A percentile compares a stretch with the other conserved stretches of the same genome.
These are phyloP conservation scores for Beauveria sp. DNA, from an alignment of 2,329 filamentous ascomycete species.

Conservation along the genomic window DNA sequence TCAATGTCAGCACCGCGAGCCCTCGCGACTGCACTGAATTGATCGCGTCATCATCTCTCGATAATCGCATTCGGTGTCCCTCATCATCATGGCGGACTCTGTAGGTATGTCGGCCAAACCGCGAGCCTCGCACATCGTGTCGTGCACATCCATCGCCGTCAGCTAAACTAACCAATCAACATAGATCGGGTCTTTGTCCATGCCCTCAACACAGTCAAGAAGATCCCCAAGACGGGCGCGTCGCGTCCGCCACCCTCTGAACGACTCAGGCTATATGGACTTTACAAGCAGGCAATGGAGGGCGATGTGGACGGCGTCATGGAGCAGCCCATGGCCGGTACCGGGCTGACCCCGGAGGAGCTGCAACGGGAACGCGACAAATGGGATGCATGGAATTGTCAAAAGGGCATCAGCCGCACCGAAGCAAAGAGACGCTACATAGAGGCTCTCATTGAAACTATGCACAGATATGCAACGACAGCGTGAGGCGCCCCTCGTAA, in stretches of 20 bases:
- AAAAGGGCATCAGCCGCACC: conserved; percentile 74
- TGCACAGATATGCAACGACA: conserved; percentile 92
- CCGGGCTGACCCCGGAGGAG: conserved; percentile 43
- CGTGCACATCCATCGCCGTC: neutral
- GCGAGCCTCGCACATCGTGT: neutral
- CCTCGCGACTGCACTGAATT: neutral
- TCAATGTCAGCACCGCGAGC: neutral
- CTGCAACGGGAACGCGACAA: conserved; percentile 56
- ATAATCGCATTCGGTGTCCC: neutral
- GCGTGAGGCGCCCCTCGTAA: conserved; percentile 39
- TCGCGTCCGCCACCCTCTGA: conserved; percentile 79
- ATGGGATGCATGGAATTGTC: conserved; percentile 93
- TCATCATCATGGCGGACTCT: conserved; percentile 30
- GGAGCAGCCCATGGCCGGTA: conserved; percentile 60
- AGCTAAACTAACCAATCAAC: conserved; percentile 6
- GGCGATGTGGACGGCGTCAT: conserved; percentile 93
- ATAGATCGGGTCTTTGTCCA: conserved; percentile 96
- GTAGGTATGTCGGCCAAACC: conserved; percentile 21
- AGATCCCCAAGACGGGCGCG: conserved; percentile 88
- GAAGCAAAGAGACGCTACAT: conserved; percentile 94
- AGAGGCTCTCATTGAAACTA: conserved; percentile 87
- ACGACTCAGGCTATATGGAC: conserved; percentile 85
- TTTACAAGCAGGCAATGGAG: conserved; percentile 99
- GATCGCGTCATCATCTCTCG: conserved; percentile 4
- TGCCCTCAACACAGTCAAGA: conserved; percentile 97